These are phyloP conservation scores for Centella asiatica DNA, from an alignment of 129 eudicot genomes.

Conservation along the genomic window DNA sequence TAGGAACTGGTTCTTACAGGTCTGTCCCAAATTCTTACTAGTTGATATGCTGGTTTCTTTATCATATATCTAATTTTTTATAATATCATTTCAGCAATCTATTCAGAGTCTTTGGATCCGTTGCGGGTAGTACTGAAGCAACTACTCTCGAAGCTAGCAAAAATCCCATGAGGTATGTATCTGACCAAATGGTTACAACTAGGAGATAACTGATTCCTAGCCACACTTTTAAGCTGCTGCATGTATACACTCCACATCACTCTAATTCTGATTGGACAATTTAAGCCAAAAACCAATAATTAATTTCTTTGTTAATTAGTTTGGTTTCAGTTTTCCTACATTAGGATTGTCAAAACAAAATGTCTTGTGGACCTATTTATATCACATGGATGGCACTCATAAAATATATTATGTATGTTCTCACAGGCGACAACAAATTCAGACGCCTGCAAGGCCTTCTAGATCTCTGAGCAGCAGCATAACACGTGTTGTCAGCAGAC, in stretches of 20 bases:
- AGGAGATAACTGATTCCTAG: no score
- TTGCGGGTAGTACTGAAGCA: slow-evolving; percentile 72
- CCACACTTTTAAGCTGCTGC: no score
- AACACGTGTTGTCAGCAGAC: slow-evolving; percentile 86
- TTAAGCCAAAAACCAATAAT: background rate
- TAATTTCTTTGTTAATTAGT: background rate
- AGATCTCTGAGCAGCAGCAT: slow-evolving; percentile 85
- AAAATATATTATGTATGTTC: no score
- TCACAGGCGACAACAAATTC: slow-evolving; percentile 81
- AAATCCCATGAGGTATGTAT: slow-evolving; percentile 72
- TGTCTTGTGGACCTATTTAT: no score
- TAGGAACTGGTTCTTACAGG: slow-evolving; percentile 99
- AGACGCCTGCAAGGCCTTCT: slow-evolving; percentile 83
- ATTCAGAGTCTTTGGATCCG: slow-evolving; percentile 7
- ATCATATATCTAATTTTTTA: slow-evolving; percentile 1
- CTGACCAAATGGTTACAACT: background rate
- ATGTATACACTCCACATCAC: background rate
- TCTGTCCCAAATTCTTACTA: background rate
- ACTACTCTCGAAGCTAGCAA: slow-evolving; percentile 55
- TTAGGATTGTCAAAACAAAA: no score
- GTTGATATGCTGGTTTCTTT: background rate
- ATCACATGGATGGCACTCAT: background rate
- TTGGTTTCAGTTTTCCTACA: background rate
- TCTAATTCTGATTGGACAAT: background rate
- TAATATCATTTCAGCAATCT: slow-evolving; percentile 35